Percentiles rank a stretch among this genome's conserved stretches.
phyloP scores from a whole-genome alignment of 140 eudicot species.

The Anethum foeniculum region DNA sequence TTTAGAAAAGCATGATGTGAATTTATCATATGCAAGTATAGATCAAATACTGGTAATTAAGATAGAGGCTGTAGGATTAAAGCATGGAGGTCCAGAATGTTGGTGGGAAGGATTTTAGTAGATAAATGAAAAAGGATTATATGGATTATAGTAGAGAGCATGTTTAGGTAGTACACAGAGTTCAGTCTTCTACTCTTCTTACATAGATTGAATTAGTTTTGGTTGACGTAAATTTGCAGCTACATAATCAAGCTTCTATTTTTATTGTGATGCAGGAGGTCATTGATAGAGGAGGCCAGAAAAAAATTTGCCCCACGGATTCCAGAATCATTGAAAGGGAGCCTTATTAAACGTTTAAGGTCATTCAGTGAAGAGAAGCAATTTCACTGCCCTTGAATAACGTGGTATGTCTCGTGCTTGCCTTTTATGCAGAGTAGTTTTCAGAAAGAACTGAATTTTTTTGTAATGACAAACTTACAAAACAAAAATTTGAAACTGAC shows the following conservation, averaged over 20 bases:
- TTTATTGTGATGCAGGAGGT: slow-evolving; percentile 46
- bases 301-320: slow-evolving; percentile 32
- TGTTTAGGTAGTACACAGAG: background rate
- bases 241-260: background rate
- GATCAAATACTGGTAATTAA: background rate
- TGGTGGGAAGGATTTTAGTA: background rate
- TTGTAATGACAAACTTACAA: background rate
- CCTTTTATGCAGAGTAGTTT: slow-evolving; percentile 1
- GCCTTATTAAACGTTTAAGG: slow-evolving; percentile 49
- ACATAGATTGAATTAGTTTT: background rate
- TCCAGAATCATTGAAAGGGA: slow-evolving; percentile 65
- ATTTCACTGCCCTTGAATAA: slow-evolving; percentile 24
- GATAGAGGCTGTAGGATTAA: background rate
- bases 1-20: background rate
- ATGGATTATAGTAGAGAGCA: background rate
- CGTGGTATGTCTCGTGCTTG: slow-evolving; percentile 27
- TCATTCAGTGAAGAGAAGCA: slow-evolving; percentile 35
- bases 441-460: background rate
- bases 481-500: background rate
- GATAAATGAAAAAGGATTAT: background rate
- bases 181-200: background rate
- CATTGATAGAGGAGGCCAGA: slow-evolving; percentile 64
- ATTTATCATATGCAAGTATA: background rate
- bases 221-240: background rate
- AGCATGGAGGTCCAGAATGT: background rate